Conservation (phyloP, 306 rosid species). For the Luffa aegyptiaca region DNA sequence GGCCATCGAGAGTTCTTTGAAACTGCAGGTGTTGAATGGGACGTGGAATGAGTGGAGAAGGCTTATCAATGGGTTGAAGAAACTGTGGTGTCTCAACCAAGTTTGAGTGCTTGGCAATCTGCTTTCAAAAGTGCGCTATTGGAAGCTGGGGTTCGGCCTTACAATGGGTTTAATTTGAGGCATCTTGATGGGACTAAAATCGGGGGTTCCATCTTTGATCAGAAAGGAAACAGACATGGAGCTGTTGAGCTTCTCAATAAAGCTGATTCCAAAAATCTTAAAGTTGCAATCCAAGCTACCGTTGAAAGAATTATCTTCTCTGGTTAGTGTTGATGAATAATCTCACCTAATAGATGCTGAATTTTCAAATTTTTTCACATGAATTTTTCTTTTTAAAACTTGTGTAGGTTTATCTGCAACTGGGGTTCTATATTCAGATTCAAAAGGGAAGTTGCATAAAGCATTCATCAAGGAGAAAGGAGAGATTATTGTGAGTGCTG, state of each 20-base stretch:
- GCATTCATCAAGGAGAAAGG: slow-evolving; percentile 9
- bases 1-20: slow-evolving; percentile 6
- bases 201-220: slow-evolving; percentile 11
- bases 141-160: slow-evolving; percentile 8
- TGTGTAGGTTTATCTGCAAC: neutral
- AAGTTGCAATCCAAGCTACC: slow-evolving; percentile 13
- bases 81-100: neutral
- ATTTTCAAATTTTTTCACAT: neutral
- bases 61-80: slow-evolving; percentile 20
- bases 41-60: slow-evolving; percentile 4
- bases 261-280: slow-evolving; percentile 5
- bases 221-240: slow-evolving; percentile 7
- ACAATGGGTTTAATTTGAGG: slow-evolving; percentile 3
- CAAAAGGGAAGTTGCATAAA: slow-evolving; percentile 7
- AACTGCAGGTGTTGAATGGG: slow-evolving; percentile 10
- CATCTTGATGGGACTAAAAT: slow-evolving; percentile 9
- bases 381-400: neutral
- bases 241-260: slow-evolving; percentile 17
- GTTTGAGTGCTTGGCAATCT: neutral
- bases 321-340: neutral
- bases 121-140: slow-evolving; percentile 3
- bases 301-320: slow-evolving; percentile 19
- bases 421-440: slow-evolving; percentile 18
- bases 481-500: slow-evolving; percentile 21
- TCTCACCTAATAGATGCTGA: neutral